Base-by-base conservation (phyloP, 768 basidiomycete species). In the Lactifluus pinguis region DNA sequence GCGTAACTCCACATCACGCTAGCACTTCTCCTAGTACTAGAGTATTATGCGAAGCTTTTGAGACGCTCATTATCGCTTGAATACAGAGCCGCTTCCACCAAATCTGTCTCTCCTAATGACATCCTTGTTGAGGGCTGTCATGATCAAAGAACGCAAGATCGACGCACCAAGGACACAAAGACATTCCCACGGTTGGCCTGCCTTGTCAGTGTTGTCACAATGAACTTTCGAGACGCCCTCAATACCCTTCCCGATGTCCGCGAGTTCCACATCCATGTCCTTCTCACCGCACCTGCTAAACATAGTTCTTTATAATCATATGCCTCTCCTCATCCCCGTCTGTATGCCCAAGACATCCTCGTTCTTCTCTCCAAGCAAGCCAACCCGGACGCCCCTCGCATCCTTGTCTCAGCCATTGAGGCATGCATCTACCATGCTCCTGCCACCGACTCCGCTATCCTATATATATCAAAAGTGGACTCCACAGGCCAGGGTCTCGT, bases 381-480 rank as follows among this genome's bases (percentile, higher is more conserved):
- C 2, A 69, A 70, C 15, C 73, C 75, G 17, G 80, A 78, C 55
- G 68, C 78, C 0, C 78, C 80, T 4, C 79, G 80, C 25, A 76
- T 90, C 1, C 77, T 94, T 55, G 84, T 91, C 36, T 79, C 85
- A 4, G 94, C 82, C n/a, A 79, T 97, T 61, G 91, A 95, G 25
- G 61, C 56, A 32, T 55, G 48, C 15, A 2, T 60, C 25, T 60
- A 60, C n/a, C 53, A 55, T 17, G 59, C 59, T 5, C 53, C 59
- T 41, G 30, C 59, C 29, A 60, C 59, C 38, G 59, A 60, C 14
- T 60, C 39, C n/a, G 59, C 59, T 19, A 55, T 60, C 48, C 48
- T 60, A 36, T 97, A 98, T 72, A 78, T 99, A 54, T 90, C 91
- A 52, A 99, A 99, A 74, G 85, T 97, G 55, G 97, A 99, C 71